Conservation (phyloP, 2,329 filamentous ascomycete genomes). For the Colletotrichum godetiae region DNA sequence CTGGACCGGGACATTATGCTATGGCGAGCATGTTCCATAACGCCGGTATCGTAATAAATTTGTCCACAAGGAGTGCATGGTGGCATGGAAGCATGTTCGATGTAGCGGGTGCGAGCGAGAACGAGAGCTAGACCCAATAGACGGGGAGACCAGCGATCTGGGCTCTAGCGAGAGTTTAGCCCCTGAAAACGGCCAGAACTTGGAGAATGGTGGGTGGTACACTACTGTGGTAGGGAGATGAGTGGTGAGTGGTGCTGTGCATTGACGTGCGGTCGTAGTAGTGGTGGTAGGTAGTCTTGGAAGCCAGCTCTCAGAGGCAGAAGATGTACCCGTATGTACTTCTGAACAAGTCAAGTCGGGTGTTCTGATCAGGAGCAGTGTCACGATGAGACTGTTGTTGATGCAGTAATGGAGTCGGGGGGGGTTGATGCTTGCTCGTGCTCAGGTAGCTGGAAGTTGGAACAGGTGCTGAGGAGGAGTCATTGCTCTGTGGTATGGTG, state of each 20-base stretch:
- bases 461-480: neutral
- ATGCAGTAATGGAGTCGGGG: neutral
- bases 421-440: slow-evolving; percentile 18
- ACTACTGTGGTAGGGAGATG: no score
- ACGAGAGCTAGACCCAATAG: slow-evolving; percentile 7
- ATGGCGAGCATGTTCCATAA: slow-evolving; percentile 19
- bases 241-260: neutral
- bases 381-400: slow-evolving; percentile 24
- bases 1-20: slow-evolving; percentile 18
- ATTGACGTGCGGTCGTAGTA: neutral
- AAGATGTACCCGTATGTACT: neutral
- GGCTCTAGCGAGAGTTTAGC: slow-evolving; percentile 25
- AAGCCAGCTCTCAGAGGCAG: neutral
- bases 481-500: neutral
- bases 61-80: slow-evolving; percentile 10
- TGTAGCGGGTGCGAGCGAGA: slow-evolving; percentile 23
- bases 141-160: slow-evolving; percentile 9
- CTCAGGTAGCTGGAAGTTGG: neutral
- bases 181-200: slow-evolving; percentile 22
- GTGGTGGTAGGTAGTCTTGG: neutral
- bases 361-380: neutral
- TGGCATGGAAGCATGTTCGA: slow-evolving; percentile 26
- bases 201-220: neutral
- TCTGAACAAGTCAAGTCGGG: neutral
- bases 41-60: slow-evolving; percentile 18